A percentile compares a stretch with the other conserved stretches of the same genome.
phyloP scores from a whole-genome alignment of 352 stramenopile genomes.

The Globisporangium yorkense region DNA sequence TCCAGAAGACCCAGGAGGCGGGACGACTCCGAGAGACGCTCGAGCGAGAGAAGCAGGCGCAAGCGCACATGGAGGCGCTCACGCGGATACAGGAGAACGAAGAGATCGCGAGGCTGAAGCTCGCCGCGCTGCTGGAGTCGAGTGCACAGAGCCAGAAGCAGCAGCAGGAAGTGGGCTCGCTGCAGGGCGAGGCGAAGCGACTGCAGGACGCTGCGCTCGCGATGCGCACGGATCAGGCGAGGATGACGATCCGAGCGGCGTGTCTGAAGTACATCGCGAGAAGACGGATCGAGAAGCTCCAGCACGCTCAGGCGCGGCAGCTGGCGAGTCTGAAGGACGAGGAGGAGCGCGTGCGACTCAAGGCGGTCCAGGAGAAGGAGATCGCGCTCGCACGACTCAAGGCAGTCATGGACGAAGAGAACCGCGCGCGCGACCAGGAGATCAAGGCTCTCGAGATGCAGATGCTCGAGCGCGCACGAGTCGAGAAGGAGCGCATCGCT shows the following conservation, averaged over 20 bases:
- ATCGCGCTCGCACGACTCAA: constrained; percentile 58
- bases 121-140: constrained; percentile 37
- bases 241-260: constrained; percentile 55
- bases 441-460: constrained; percentile 62
- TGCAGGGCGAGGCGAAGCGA: constrained; percentile 27
- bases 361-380: constrained; percentile 61
- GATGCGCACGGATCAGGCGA: constrained; percentile 47
- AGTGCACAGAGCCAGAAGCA: constrained; percentile 24
- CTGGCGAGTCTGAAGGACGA: constrained; percentile 52
- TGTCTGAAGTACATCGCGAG: constrained; percentile 49
- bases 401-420: constrained; percentile 68
- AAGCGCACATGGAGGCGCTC: constrained; percentile 36
- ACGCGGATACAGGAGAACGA: constrained; percentile 60
- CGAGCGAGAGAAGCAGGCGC: constrained; percentile 31
- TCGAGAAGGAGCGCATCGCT: constrained; percentile 56
- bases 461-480: constrained; percentile 67
- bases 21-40: constrained; percentile 37
- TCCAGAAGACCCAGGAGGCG: constrained; percentile 24
- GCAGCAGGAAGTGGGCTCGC: constrained; percentile 18
- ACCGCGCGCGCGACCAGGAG: constrained; percentile 54
- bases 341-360: constrained; percentile 48
- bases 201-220: constrained; percentile 31
- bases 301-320: constrained; percentile 36
- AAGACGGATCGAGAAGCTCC: constrained; percentile 36
- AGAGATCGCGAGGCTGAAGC: constrained; percentile 42